Evolutionary conservation across 768 basidiomycete species (phyloP), one percentile per base, ranked within the genome.

Genomic region (Kwoniella europaea): DNA sequence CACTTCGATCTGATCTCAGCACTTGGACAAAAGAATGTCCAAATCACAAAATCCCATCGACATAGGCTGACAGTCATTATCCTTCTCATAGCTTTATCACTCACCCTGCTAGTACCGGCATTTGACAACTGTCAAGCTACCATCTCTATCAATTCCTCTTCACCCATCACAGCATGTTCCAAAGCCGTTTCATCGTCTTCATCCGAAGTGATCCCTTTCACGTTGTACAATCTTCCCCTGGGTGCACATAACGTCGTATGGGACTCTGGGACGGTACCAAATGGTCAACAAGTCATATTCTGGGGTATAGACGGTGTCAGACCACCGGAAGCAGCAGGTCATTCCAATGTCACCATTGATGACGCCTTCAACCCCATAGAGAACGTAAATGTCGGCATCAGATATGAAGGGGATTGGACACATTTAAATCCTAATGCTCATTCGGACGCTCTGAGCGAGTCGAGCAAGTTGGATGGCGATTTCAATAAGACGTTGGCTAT

Each of bases 301-400:
- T 82, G 78, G 78, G 80, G 80, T 6, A 66, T 79, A 9, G 70
- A 72, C 20, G 80, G 67, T 2, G 70, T 56, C 13, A 43, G 78
- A 55, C 67, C 65, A 42, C 22, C 62, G 1, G 67, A 67, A 18
- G 5, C 53, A 3, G 50, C 22, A 44, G 64, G 68, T n/a, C 61
- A 60, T 50, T 50, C 67, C 0, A 78, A 78, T 62, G 68, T 76
- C 15, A 80, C 79, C 1, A 67, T 78, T 12, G 79, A 78, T 55
- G 65, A 75, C 65, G 50, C 75, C 16, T 76, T 62, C 35, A 55
- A 58, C 1, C 52, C 50, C 42, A 12, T n/a, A 9, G 63, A 62
- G 24, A 50, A 52, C 20, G 64, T 35, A 13, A 63, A 59, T 27
- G 63, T 68, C 7, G 58, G 46, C n/a, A 29, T 68, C 27, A 52